Conservation (phyloP, 768 basidiomycete genomes). For the Podaxis sp. region DNA sequence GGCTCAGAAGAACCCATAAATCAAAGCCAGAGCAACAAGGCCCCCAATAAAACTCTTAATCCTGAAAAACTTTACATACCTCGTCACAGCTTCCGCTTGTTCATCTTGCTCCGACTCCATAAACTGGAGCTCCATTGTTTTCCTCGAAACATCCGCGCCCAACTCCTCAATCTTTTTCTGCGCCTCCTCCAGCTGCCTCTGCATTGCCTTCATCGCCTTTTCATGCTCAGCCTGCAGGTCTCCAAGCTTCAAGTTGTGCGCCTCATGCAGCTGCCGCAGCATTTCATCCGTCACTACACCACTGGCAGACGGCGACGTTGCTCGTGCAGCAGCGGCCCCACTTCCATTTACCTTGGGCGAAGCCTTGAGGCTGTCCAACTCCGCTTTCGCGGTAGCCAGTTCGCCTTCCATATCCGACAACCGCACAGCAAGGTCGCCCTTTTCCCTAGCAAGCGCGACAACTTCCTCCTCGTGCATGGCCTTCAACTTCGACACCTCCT, state of each 20-base stretch:
- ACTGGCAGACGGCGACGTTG: slow-evolving; percentile 37
- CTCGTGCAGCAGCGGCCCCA: slow-evolving; percentile 27
- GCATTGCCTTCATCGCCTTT: slow-evolving; percentile 50
- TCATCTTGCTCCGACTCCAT: slow-evolving; percentile 82
- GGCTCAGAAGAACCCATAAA: slow-evolving; percentile 47
- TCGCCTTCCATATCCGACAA: slow-evolving; percentile 82
- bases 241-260: slow-evolving; percentile 78
- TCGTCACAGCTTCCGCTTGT: slow-evolving; percentile 24
- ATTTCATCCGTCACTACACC: slow-evolving; percentile 67
- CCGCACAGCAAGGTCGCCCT: slow-evolving; percentile 57
- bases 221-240: slow-evolving; percentile 72
- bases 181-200: slow-evolving; percentile 57
- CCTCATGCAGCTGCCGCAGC: slow-evolving; percentile 74
- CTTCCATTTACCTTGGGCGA: slow-evolving; percentile 59
- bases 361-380: slow-evolving; percentile 49
- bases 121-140: slow-evolving; percentile 80
- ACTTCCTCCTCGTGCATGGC: slow-evolving; percentile 63
- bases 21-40: slow-evolving; percentile 51
- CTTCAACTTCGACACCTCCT: slow-evolving; percentile 67
- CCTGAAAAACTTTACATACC: slow-evolving; percentile 41
- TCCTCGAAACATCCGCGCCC: slow-evolving; percentile 61
- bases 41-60: slow-evolving; percentile 56
- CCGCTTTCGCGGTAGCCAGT: slow-evolving; percentile 61
- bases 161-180: slow-evolving; percentile 51
- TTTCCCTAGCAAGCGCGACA: slow-evolving; percentile 52